phyloP scores from a whole-genome alignment of 176 grass and related monocot species.

The Hordeum vulgare region MorexV3_pseudomolecules_assembly NC_058520.1:50078486-50078985 shows the following conservation, averaged over 20 bases:
- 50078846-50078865: neutral
- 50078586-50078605: neutral
- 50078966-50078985: neutral
- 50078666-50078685: neutral
- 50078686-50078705: neutral
- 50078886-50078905: neutral
- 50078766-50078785: neutral
- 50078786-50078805: neutral
- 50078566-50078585: neutral
- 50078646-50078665: neutral
- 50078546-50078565: neutral
- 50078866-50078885: neutral
- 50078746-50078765: neutral
- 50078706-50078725: neutral
- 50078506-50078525: constrained; percentile 9
- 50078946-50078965: neutral
- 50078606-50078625: neutral
- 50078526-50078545: neutral
- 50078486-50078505: neutral
- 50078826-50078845: constrained; percentile 8
- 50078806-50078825: neutral
- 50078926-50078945: neutral
- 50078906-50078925: neutral
- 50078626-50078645: neutral
- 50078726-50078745: neutral